These are phyloP conservation scores for Gypsophila paniculata DNA, from an alignment of 179 eudicot species.

Conservation along the genomic window DNA sequence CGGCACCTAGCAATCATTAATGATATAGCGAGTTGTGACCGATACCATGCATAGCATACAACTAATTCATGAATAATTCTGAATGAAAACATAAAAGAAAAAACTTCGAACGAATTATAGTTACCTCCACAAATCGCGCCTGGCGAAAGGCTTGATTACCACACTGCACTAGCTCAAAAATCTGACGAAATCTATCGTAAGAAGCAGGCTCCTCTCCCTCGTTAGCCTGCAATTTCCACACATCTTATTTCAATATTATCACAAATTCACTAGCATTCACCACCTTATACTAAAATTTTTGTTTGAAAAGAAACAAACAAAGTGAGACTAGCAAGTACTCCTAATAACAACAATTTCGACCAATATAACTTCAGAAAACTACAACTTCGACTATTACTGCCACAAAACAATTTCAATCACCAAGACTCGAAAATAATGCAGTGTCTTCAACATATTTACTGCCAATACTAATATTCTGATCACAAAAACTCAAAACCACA, in stretches of 20 bases:
- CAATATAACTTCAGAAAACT: background rate
- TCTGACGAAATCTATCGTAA: conserved; percentile 51
- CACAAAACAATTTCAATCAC: background rate
- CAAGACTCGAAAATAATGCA: background rate
- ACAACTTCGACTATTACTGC: background rate
- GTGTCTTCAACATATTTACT: background rate
- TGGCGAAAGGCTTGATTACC: conserved; percentile 75
- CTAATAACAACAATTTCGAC: background rate
- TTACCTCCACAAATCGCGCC: conserved; percentile 65
- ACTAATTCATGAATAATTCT: background rate
- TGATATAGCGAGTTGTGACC: background rate
- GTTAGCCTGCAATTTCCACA: conserved; percentile 40
- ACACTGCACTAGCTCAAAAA: conserved; percentile 52
- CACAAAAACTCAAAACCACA: background rate
- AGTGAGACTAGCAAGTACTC: background rate
- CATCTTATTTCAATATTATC: conserved; percentile 10
- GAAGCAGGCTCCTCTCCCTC: conserved; percentile 55
- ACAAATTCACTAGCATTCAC: background rate
- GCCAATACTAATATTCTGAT: background rate
- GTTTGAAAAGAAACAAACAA: background rate
- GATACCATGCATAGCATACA: background rate
- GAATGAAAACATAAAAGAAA: background rate
- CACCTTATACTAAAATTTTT: background rate
- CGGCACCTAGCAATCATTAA: too few relatives aligned
- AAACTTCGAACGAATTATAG: background rate